These are phyloP conservation scores for Tylopilus sp. DNA, from an alignment of 768 basidiomycete genomes.

Conservation along the genomic window DNA sequence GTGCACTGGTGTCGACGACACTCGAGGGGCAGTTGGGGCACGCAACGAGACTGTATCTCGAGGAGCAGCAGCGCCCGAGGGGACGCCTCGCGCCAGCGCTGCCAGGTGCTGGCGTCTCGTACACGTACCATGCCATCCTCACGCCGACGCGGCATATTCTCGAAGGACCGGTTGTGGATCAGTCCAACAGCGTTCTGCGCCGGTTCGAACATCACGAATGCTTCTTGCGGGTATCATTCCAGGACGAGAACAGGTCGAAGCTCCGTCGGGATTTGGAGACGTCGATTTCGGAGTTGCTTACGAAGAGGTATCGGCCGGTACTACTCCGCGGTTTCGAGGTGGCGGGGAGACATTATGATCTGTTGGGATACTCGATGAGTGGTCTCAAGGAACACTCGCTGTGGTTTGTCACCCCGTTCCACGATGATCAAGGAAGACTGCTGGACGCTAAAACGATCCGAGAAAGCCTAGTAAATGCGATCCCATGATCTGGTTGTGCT, in stretches of 20 bases:
- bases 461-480: slow-evolving; percentile 30
- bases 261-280: slow-evolving; percentile 32
- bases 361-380: slow-evolving; percentile 53
- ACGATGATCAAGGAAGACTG: slow-evolving; percentile 16
- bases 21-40: slow-evolving; percentile 14
- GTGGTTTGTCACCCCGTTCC: slow-evolving; percentile 47
- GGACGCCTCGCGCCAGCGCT: slow-evolving; percentile 23
- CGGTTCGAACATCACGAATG: slow-evolving; percentile 37
- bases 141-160: slow-evolving; percentile 39
- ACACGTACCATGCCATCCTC: slow-evolving; percentile 37
- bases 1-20: background rate
- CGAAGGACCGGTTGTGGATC: slow-evolving; percentile 39
- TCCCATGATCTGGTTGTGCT: background rate
- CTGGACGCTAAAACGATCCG: slow-evolving; percentile 31
- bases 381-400: slow-evolving; percentile 48
- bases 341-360: slow-evolving; percentile 43
- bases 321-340: slow-evolving; percentile 35
- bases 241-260: slow-evolving; percentile 42
- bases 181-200: slow-evolving; percentile 37
- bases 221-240: slow-evolving; percentile 47
- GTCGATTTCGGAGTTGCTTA: slow-evolving; percentile 33
- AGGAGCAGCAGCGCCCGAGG: slow-evolving; percentile 24
- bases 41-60: slow-evolving; percentile 18
- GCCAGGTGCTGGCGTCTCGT: slow-evolving; percentile 19
- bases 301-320: slow-evolving; percentile 32